phyloP scores from a whole-genome alignment of 192 early-diverging fungal genomes.

The Umbelopsis sp. region DNA sequence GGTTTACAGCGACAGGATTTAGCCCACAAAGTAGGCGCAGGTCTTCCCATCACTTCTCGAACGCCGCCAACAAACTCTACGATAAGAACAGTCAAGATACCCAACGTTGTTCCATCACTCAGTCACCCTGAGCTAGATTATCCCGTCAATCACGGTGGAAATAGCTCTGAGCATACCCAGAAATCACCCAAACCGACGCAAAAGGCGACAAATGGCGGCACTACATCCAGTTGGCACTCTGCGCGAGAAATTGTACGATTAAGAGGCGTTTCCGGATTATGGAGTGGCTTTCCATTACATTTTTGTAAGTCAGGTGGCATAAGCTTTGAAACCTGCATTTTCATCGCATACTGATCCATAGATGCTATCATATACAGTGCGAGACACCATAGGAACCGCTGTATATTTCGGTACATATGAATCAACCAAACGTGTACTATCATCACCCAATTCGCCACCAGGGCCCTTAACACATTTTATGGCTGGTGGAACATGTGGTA shows the following conservation, averaged over 20 bases:
- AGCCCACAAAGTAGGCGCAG: conserved; percentile 19
- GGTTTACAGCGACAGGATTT: not conserved
- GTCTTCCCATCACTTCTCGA: conserved; percentile 22
- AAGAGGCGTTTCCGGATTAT: conserved; percentile 47
- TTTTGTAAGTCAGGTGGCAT: conserved; percentile 14
- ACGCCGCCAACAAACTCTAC: not conserved
- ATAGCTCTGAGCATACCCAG: not conserved
- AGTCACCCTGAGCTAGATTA: not conserved
- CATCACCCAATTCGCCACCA: conserved; percentile 45
- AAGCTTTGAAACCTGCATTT: not conserved
- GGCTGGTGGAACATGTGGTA: conserved; percentile 77
- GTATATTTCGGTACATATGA: conserved; percentile 75
- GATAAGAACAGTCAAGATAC: not conserved
- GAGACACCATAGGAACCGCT: conserved; percentile 69
- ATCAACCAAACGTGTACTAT: conserved; percentile 47
- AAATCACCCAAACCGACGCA: not conserved
- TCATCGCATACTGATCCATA: not conserved
- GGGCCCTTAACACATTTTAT: conserved; percentile 75
- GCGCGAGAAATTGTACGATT: conserved; percentile 49
- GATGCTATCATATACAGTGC: conserved; percentile 17
- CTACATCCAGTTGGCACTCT: conserved; percentile 49
- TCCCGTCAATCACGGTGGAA: not conserved
- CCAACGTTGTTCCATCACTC: not conserved
- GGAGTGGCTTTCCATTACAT: conserved; percentile 43
- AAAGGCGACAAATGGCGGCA: not conserved